Base-by-base conservation (phyloP, 495 filamentous ascomycete species). In the Melanomma pulvis-pyrius region DNA sequence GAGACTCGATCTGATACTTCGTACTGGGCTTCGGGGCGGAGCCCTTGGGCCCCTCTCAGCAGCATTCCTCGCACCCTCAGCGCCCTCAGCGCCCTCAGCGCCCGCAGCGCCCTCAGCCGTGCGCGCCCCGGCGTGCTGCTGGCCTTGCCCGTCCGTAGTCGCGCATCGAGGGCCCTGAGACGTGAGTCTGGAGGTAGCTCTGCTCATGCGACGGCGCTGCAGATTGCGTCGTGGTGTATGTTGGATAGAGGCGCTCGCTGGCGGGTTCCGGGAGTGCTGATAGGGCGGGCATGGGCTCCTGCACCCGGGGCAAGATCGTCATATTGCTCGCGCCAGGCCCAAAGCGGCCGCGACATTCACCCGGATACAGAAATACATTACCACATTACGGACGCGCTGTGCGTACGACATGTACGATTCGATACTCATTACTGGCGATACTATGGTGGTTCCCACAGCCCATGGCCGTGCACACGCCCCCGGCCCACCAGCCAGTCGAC, bases 291-390 rank as follows among this genome's bases (percentile, higher is more conserved):
- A n/a, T n/a, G n/a, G n/a, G n/a, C n/a, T n/a, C n/a, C n/a, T n/a
- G n/a, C n/a, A n/a, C n/a, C n/a, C n/a, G n/a, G n/a, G n/a, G n/a
- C n/a, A n/a, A n/a, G 49, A 13, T 28, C 26, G 11, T 26, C 12
- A 9, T 28, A 24, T 24, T 22, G 49, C 25, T 24, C 51, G 25
- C 28, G 25, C 25, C 28, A 32, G 2, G 25, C 51, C 51, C 51
- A 54, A 54, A 54, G 51, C 5, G 32, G 51, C 51, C 25, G 22
- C 29, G 51, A 32, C 25, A 54, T 54, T 54, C 51, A 54, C 22
- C 51, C 51, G 29, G 25, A 30, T 17, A 24, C 21, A 26, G 24
- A 54, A 15, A 32, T 30, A 32, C 51, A 54, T 26, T 19, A 54
- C 29, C 13, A 19, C 32, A 11, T 51, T 24, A 19, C 48, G 48